Percentiles rank a stretch among this genome's conserved stretches.
phyloP scores from a whole-genome alignment of 495 filamentous ascomycete genomes.

The Penicillium subrubescens region DNA sequence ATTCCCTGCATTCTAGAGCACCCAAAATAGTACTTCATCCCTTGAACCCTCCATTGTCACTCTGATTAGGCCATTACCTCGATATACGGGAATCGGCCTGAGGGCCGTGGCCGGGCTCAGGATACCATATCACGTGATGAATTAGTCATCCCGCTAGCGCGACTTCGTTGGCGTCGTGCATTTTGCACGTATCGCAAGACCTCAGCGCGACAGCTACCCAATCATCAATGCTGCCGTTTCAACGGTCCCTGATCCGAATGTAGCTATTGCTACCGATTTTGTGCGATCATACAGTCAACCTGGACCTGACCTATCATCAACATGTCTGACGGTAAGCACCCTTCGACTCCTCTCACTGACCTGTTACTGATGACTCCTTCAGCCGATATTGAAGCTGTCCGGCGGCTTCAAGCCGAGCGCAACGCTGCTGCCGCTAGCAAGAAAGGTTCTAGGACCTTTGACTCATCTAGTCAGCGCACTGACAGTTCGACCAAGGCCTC shows the following conservation, averaged over 20 bases:
- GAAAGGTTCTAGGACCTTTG: conserved; percentile 86
- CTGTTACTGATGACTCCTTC: conserved; percentile 28
- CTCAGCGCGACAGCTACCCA: conserved; percentile 23
- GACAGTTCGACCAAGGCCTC: conserved; percentile 92
- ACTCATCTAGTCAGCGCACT: conserved; percentile 83
- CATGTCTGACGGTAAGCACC: conserved; percentile 63
- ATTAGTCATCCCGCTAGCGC: conserved; percentile 20
- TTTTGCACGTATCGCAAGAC: conserved; percentile 27
- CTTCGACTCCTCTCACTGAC: conserved; percentile 16
- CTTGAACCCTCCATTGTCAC: background rate
- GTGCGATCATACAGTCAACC: conserved; percentile 34
- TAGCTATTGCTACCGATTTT: conserved; percentile 38
- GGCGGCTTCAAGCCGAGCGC: conserved; percentile 86
- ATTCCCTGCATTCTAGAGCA: background rate
- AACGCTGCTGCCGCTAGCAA: conserved; percentile 80
- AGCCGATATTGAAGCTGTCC: conserved; percentile 83
- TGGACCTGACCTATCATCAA: conserved; percentile 26
- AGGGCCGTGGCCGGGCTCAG: background rate
- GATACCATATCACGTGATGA: conserved; percentile 6
- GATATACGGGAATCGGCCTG: background rate
- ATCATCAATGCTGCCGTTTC: conserved; percentile 34
- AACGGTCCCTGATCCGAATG: conserved; percentile 44
- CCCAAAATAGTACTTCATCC: background rate
- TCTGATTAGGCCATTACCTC: background rate
- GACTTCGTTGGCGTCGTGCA: conserved; percentile 23